phyloP scores from a whole-genome alignment of 164 flowering plant species.

The Vitis cinerea region DNA sequence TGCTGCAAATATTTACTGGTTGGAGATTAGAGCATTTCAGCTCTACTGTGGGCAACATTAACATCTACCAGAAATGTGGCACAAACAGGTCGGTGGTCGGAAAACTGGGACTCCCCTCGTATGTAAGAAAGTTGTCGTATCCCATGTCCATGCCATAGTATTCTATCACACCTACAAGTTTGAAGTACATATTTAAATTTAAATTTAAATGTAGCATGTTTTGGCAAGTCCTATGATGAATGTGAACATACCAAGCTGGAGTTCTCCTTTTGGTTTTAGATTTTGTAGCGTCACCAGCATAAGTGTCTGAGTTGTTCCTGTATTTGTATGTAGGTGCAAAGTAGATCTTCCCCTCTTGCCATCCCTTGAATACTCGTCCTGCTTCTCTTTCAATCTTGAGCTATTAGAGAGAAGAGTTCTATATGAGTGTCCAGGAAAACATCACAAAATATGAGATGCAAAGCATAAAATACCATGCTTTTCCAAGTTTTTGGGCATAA shows the following conservation, averaged over 20 bases:
- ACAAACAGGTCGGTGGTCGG: slow-evolving; percentile 88
- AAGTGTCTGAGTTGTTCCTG: slow-evolving; percentile 63
- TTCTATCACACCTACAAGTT: slow-evolving; percentile 75
- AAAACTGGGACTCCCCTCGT: slow-evolving; percentile 62
- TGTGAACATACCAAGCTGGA: slow-evolving; percentile 72
- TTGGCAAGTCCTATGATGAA: not conserved
- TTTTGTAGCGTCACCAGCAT: slow-evolving; percentile 59
- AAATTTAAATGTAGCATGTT: not conserved
- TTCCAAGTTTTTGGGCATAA: too few relatives aligned
- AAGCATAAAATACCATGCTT: not conserved
- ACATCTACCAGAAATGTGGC: slow-evolving; percentile 63
- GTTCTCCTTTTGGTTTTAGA: slow-evolving; percentile 73
- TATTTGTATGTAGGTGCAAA: slow-evolving; percentile 91
- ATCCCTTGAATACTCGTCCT: slow-evolving; percentile 75
- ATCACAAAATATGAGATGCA: not conserved
- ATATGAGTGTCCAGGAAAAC: not conserved
- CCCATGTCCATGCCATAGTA: slow-evolving; percentile 77
- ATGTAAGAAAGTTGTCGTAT: slow-evolving; percentile 55
- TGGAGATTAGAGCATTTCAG: not conserved
- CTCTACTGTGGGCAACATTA: slow-evolving; percentile 18
- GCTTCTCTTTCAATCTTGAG: slow-evolving; percentile 80
- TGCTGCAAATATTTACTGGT: too few relatives aligned
- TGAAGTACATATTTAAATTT: not conserved
- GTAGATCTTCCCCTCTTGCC: slow-evolving; percentile 79
- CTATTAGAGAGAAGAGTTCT: slow-evolving; percentile 25